Evolutionary conservation across 2,329 filamentous ascomycete species (phyloP).

Genomic region (Lachnellula subtilissima): DNA sequence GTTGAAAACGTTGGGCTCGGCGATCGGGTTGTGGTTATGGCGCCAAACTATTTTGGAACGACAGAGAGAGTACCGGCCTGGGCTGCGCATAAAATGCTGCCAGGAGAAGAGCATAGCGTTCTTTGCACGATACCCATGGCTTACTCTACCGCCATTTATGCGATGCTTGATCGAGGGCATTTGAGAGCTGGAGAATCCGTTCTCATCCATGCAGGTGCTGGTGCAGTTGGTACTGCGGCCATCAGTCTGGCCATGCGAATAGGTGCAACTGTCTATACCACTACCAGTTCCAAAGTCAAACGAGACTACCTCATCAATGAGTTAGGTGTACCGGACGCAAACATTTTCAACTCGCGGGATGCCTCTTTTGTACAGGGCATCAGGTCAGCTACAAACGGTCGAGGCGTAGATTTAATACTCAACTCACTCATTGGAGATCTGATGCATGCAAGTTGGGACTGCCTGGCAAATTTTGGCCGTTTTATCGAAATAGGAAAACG

Average conservation of each 20-base stretch:
- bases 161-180: slow-evolving; percentile 9
- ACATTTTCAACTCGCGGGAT: background rate
- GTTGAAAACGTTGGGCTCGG: slow-evolving; percentile 20
- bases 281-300: slow-evolving; percentile 9
- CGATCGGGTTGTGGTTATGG: slow-evolving; percentile 19
- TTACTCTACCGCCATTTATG: slow-evolving; percentile 16
- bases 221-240: slow-evolving; percentile 31
- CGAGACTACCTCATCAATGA: background rate
- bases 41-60: background rate
- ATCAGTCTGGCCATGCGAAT: slow-evolving; percentile 27
- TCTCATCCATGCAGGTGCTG: slow-evolving; percentile 29
- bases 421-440: slow-evolving; percentile 21
- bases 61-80: slow-evolving; percentile 3
- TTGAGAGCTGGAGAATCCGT: slow-evolving; percentile 22
- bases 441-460: slow-evolving; percentile 26
- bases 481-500: slow-evolving; percentile 37
- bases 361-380: background rate
- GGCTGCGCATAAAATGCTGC: slow-evolving; percentile 13
- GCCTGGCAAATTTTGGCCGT: slow-evolving; percentile 33
- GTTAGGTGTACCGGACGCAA: background rate
- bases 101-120: slow-evolving; percentile 10
- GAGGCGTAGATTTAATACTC: slow-evolving; percentile 25
- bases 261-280: slow-evolving; percentile 27
- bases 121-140: slow-evolving; percentile 14
- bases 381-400: slow-evolving; percentile 4